Evolutionary conservation across 306 rosid species (phyloP), one percentile per base, ranked within the genome.

Genomic region (Sphenostylis stenocarpa): DNA sequence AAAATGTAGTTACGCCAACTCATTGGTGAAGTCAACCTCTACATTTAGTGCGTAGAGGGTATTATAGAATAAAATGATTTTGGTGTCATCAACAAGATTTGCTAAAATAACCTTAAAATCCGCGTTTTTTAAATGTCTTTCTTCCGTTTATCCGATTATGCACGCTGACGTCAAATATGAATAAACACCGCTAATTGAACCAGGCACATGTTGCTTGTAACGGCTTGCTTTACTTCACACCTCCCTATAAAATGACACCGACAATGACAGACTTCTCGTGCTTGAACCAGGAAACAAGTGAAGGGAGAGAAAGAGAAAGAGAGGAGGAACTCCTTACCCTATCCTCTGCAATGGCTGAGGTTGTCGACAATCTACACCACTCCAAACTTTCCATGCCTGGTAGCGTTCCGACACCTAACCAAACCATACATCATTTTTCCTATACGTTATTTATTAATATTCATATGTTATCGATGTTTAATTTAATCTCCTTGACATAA

Each of bases 311-410:
- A 0, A 0, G 34, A 31, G 28, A n/a, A n/a, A 38, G 53, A 47
- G 53, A 47, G 49, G 5, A 19, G 6, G 24, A 28, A 1, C 9
- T 51, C 57, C 20, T 17, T 21, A 53, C 6, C 61, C 10, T 6
- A 20, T 53, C 61, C 31, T 13, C 15, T 43, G 36, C 77, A 70
- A 79, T 79, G 82, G 65, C 47, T 19, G 83, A 24, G n/a, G 73
- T 14, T 1, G 21, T 49, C 34, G n/a, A 57, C 4, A 51, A 33
- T 33, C 45, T 60, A 1, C 53, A 58, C 0, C 11, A 71, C 4
- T 71, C 67, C 44, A 65, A 48, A 51, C 6, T 28, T 12, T 26
- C 2, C 31, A 61, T 70, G 0, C 19, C 3, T n/a, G 83, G 67
- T 41, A 41, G 12, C 47, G 14, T 12, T 41, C 2, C 47, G 12